A percentile compares a stretch with the other conserved stretches of the same genome.
Evolutionary conservation across 2,329 filamentous ascomycete genomes (phyloP).

Genomic region (Laburnicola sp.): DNA sequence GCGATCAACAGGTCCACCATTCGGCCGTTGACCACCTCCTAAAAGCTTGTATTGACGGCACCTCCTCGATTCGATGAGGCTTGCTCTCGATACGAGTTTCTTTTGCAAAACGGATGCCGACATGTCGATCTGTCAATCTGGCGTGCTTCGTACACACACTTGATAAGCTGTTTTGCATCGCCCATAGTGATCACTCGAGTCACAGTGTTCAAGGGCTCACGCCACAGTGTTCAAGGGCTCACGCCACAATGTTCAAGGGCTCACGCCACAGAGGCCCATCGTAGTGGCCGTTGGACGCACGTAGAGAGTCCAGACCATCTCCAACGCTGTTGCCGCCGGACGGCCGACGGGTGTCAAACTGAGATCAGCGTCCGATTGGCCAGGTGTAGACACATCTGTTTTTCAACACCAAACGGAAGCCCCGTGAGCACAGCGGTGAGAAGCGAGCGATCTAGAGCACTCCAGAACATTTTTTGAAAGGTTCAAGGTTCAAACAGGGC

Average conservation of each 20-base stretch:
- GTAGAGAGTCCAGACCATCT: not conserved
- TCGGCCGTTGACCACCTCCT: not conserved
- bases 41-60: constrained; percentile 5
- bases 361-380: not conserved
- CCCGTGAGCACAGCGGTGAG: not conserved
- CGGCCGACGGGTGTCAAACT: not conserved
- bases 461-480: not conserved
- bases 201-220: not conserved
- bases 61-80: not conserved
- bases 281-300: not conserved
- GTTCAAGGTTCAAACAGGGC: too few relatives aligned
- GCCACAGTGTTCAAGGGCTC: too few relatives aligned
- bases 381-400: too few relatives aligned
- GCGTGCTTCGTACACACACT: too few relatives aligned
- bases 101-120: too few relatives aligned
- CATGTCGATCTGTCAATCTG: too few relatives aligned
- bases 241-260: too few relatives aligned
- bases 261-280: too few relatives aligned
- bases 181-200: too few relatives aligned
- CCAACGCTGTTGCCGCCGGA: too few relatives aligned
- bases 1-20: constrained; percentile 1
- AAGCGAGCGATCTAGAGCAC: not conserved
- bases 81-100: too few relatives aligned
- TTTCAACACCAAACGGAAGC: not conserved
- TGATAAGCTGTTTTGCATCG: too few relatives aligned